Evolutionary conservation across 2,329 filamentous ascomycete species (phyloP).

Genomic region (Penicillium janthinellum): DNA sequence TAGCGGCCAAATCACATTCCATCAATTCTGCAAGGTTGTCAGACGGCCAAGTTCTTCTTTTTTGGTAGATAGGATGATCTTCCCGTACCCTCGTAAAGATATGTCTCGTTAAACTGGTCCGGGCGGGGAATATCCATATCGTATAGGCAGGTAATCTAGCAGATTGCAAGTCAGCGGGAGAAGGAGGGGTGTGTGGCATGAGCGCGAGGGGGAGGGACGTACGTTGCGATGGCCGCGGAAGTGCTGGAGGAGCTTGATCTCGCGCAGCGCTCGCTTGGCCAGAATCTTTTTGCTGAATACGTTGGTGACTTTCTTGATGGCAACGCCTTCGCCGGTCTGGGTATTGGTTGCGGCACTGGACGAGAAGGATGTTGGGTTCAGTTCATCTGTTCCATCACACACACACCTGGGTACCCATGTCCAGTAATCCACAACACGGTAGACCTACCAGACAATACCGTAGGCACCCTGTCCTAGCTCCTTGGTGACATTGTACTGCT

Average conservation of each 20-base stretch:
- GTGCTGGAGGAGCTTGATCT: constrained; percentile 98
- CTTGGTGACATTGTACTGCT: constrained; percentile 98
- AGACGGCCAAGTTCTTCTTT: constrained; percentile 5
- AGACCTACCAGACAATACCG: constrained; percentile 88
- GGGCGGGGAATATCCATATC: constrained; percentile 99
- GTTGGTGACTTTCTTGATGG: constrained; percentile 99
- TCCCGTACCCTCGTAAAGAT: constrained; percentile 85
- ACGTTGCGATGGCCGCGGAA: constrained; percentile 89
- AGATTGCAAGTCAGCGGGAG: constrained; percentile 40
- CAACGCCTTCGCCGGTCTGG: constrained; percentile 87
- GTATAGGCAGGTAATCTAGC: constrained; percentile 94
- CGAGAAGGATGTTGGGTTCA: background rate
- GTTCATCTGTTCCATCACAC: background rate
- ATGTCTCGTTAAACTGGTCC: constrained; percentile 98
- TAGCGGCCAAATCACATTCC: constrained; percentile 97
- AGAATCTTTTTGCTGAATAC: constrained; percentile 99
- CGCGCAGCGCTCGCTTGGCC: constrained; percentile 93
- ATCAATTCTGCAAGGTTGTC: constrained; percentile 72
- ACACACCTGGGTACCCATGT: background rate
- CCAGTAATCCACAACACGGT: background rate
- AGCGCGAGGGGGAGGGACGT: constrained; percentile 27
- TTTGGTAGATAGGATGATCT: too few relatives aligned
- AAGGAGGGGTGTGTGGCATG: background rate
- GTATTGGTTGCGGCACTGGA: constrained; percentile 86
- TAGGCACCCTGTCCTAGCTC: constrained; percentile 98